A percentile compares a stretch with the other conserved stretches of the same genome.
Evolutionary conservation across 805 yeast genomes (phyloP).

Genomic region (Scheffersomyces amazonensis): DNA sequence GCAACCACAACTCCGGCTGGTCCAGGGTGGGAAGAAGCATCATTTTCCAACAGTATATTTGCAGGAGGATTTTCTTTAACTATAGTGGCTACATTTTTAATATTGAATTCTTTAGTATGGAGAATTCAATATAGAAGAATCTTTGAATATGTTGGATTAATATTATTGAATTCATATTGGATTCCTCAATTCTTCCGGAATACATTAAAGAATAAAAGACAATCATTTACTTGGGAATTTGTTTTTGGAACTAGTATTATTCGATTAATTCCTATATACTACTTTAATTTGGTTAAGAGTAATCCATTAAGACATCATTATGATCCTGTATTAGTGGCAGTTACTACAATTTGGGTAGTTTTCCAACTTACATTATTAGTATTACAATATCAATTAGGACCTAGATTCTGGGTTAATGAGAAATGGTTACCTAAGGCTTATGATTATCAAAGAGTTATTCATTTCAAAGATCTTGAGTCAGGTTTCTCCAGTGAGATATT

Average conservation of each 20-base stretch:
- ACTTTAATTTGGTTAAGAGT: conserved; percentile 48
- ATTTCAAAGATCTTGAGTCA: conserved; percentile 57
- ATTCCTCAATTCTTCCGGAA: conserved; percentile 84
- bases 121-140: conserved; percentile 50
- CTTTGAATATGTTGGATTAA: conserved; percentile 55
- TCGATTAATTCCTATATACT: conserved; percentile 63
- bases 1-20: conserved; percentile 8
- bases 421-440: conserved; percentile 76
- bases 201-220: conserved; percentile 63
- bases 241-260: conserved; percentile 65
- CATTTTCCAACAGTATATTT: conserved; percentile 22
- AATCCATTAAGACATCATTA: conserved; percentile 73
- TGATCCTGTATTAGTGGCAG: conserved; percentile 48
- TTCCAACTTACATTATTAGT: conserved; percentile 58
- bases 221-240: conserved; percentile 68
- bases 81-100: conserved; percentile 44
- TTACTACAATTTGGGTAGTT: conserved; percentile 53
- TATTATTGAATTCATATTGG: conserved; percentile 72
- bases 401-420: conserved; percentile 81
- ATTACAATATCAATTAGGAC: conserved; percentile 67
- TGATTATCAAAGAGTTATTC: conserved; percentile 72
- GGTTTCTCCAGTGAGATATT: conserved; percentile 57
- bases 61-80: conserved; percentile 24
- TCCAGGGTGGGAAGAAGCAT: conserved; percentile 15
- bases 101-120: conserved; percentile 62